A percentile compares a stretch with the other conserved stretches of the same genome.
phyloP scores from a whole-genome alignment of 208 protist genomes.

The Borovskyia barvae region DNA sequence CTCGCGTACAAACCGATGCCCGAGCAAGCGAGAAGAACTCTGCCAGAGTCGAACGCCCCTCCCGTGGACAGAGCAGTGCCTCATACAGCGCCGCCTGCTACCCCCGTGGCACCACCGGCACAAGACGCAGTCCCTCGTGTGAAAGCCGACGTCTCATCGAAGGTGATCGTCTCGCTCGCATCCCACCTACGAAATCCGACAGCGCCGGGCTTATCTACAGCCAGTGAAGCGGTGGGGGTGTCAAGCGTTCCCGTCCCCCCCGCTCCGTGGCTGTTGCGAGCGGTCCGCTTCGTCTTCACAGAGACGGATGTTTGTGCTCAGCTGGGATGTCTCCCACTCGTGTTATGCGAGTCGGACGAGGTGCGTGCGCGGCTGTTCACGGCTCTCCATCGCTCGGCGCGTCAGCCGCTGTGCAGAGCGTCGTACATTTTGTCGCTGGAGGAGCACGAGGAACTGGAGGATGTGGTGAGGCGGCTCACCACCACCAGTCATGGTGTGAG shows the following conservation, averaged over 20 bases:
- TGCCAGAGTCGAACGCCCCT: too few species aligned
- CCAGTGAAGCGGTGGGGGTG: too few species aligned
- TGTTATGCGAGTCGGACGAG: constrained; percentile 9
- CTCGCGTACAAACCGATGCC: constrained; percentile 7
- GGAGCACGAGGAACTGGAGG: not conserved
- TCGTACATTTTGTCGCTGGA: constrained; percentile 9
- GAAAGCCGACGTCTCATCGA: too few species aligned
- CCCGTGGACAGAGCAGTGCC: too few species aligned
- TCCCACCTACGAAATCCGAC: not conserved
- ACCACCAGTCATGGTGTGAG: too few species aligned
- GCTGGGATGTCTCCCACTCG: constrained; percentile 6
- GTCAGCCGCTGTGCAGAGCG: not conserved
- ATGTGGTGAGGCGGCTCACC: too few species aligned
- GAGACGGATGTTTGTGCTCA: constrained; percentile 7
- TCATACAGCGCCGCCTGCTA: too few species aligned
- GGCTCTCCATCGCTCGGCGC: not conserved
- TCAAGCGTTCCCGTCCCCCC: not conserved
- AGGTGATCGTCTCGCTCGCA: not conserved
- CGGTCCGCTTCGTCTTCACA: constrained; percentile 11
- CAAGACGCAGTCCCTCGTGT: too few species aligned
- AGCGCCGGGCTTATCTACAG: not conserved
- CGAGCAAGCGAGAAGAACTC: too few species aligned
- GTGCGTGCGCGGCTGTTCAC: not conserved
- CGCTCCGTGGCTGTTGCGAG: constrained; percentile 6
- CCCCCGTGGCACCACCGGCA: too few species aligned